These are phyloP conservation scores for Trametes coccinea DNA, from an alignment of 768 basidiomycete species.

Conservation along the genomic window DNA sequence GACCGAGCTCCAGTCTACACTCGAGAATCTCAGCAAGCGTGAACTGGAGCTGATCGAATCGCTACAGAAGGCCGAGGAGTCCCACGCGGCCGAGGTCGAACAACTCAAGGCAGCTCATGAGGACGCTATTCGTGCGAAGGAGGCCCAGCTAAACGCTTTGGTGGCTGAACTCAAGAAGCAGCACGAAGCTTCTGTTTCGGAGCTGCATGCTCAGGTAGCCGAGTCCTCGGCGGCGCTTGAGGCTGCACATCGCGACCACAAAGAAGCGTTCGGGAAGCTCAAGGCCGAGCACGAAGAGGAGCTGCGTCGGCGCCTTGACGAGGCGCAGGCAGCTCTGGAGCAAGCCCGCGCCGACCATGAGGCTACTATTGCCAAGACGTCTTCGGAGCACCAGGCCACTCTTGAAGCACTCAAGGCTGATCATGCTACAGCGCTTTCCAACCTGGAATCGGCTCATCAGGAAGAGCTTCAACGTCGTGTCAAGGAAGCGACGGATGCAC, in stretches of 20 bases:
- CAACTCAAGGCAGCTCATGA: conserved; percentile 47
- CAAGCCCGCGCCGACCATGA: conserved; percentile 57
- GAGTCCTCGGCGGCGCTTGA: conserved; percentile 33
- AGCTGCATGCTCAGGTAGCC: conserved; percentile 33
- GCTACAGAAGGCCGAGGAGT: conserved; percentile 50
- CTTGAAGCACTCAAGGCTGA: conserved; percentile 61
- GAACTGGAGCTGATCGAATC: conserved; percentile 55
- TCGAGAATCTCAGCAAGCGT: conserved; percentile 58
- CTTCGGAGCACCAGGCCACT: conserved; percentile 51
- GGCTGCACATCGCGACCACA: conserved; percentile 53
- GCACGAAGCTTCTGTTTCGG: conserved; percentile 15
- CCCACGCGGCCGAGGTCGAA: conserved; percentile 51
- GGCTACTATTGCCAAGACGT: conserved; percentile 45
- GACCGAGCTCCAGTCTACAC: conserved; percentile 48
- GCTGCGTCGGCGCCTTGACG: conserved; percentile 53
- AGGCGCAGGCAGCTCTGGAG: conserved; percentile 53
- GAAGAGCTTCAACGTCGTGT: conserved; percentile 51
- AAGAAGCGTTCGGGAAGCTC: conserved; percentile 59
- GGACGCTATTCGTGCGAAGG: conserved; percentile 43
- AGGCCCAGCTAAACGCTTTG: conserved; percentile 42
- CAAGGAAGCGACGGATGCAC: conserved; percentile 50
- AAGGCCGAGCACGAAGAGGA: conserved; percentile 38
- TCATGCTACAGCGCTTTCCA: conserved; percentile 56
- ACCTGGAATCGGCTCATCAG: conserved; percentile 49
- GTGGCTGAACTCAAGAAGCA: conserved; percentile 45